Evolutionary conservation across 2,329 filamentous ascomycete genomes (phyloP).

Genomic region (Penicillium sp.): DNA sequence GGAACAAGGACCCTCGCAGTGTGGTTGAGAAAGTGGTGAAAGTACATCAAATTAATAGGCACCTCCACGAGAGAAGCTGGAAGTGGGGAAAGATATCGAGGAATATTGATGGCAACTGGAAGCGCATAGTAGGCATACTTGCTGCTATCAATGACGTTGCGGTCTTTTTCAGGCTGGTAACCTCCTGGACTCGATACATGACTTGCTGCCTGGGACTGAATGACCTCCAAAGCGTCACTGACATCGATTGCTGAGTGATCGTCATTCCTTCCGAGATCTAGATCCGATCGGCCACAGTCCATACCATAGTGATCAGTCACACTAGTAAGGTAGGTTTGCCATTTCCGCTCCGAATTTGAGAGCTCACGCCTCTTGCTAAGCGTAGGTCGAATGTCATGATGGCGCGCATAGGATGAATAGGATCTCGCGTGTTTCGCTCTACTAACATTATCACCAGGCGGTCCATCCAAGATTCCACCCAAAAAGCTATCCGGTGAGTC

Average conservation of each 20-base stretch:
- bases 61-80: slow-evolving; percentile 67
- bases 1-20: slow-evolving; percentile 71
- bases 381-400: not conserved
- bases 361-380: slow-evolving; percentile 37
- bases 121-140: slow-evolving; percentile 71
- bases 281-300: slow-evolving; percentile 71
- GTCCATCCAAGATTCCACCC: slow-evolving; percentile 19
- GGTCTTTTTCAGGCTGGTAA: slow-evolving; percentile 6
- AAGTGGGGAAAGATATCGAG: slow-evolving; percentile 61
- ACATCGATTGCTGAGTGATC: slow-evolving; percentile 69
- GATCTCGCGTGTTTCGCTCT: not conserved
- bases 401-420: not conserved
- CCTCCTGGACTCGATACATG: slow-evolving; percentile 10
- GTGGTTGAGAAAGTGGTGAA: slow-evolving; percentile 77
- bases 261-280: slow-evolving; percentile 73
- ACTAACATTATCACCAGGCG: not conserved
- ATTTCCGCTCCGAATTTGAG: slow-evolving; percentile 33
- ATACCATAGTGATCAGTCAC: slow-evolving; percentile 65
- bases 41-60: slow-evolving; percentile 79
- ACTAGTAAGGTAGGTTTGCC: slow-evolving; percentile 38
- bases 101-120: slow-evolving; percentile 68
- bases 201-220: slow-evolving; percentile 24
- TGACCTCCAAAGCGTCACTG: slow-evolving; percentile 45
- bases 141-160: slow-evolving; percentile 53
- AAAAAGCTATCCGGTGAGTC: slow-evolving; percentile 20